phyloP scores from a whole-genome alignment of 768 basidiomycete species.

The Trametes elegans region DNA sequence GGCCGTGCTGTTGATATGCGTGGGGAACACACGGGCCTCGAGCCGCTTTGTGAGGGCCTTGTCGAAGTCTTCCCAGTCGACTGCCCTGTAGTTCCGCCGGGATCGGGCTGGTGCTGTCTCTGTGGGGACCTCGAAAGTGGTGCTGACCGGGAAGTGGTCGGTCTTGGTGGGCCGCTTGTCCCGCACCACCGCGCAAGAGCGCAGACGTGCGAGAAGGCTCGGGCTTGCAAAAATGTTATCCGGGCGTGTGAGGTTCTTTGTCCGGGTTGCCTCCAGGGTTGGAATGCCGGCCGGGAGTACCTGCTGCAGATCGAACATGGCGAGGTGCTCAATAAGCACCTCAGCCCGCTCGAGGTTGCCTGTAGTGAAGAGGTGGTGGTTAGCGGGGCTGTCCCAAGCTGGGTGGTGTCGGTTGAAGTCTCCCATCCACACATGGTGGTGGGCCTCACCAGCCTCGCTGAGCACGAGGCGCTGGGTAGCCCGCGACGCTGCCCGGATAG shows the following conservation, averaged over 20 bases:
- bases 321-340: conserved; percentile 29
- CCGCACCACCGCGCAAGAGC: conserved; percentile 29
- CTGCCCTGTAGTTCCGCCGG: no score
- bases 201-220: conserved; percentile 17
- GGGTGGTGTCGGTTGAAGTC: no score
- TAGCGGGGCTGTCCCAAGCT: no score
- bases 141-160: no score
- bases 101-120: no score
- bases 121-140: no score
- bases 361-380: conserved; percentile 36
- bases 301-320: conserved; percentile 32
- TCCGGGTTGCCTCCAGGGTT: no score
- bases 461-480: not conserved
- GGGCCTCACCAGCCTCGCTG: not conserved
- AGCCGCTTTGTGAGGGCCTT: conserved; percentile 14
- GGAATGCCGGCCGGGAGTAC: conserved; percentile 33
- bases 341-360: conserved; percentile 24
- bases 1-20: not conserved
- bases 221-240: conserved; percentile 43
- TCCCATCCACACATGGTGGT: no score
- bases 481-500: conserved; percentile 10
- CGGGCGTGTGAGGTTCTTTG: conserved; percentile 36
- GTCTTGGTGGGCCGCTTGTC: conserved; percentile 1
- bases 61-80: conserved; percentile 33
- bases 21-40: not conserved